Evolutionary conservation across 1,139 yeast species (phyloP), one percentile per base, ranked within the genome.

Genomic region (Taiozyma sp.): DNA sequence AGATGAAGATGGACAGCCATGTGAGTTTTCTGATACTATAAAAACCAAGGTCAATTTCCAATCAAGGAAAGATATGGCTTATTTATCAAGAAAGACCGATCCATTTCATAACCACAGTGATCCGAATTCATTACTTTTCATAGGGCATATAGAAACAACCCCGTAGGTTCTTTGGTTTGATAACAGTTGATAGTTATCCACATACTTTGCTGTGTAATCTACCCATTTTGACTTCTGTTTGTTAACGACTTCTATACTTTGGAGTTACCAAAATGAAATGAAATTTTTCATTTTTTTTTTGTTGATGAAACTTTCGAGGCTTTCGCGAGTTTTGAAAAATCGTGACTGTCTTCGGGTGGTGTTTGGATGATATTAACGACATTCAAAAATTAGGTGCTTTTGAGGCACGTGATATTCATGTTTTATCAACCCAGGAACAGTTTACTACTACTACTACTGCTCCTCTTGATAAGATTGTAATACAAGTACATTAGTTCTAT

Each of bases 161-260:
- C 41, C 9, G 24, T 19, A 16, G 10, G 41, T 38, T 38, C 41
- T 22, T 38, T 38, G 24, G 24, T 38, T 38, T 38, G 41, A 38
- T 38, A 38, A 38, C 41, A 38, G 24, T 38, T 16, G 41, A 50
- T 43, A 48, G 48, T 48, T 53, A 56, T 54, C 65, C 74, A 83
- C 88, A 80, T 83, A 83, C 88, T 74, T 81, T 71, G 76, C 87
- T 81, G 79, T 83, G 89, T 83, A 83, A 79, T 80, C 89, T 87
- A 83, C 85, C 89, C 88, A 83, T 83, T 71, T 75, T 46, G 22
- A 19, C 23, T 27, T 39, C 28, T 14, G 42, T 13, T 32, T 36
- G 46, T 14, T 45, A 19, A 16, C 22, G 14, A 22, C 7, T 19
- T 19, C 23, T 19, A 10, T 2, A 16, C 24, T 19, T 19, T 38